Evolutionary conservation across 2,329 filamentous ascomycete species (phyloP), one percentile per base, ranked within the genome.

Genomic region (Exophiala spinifera): DNA sequence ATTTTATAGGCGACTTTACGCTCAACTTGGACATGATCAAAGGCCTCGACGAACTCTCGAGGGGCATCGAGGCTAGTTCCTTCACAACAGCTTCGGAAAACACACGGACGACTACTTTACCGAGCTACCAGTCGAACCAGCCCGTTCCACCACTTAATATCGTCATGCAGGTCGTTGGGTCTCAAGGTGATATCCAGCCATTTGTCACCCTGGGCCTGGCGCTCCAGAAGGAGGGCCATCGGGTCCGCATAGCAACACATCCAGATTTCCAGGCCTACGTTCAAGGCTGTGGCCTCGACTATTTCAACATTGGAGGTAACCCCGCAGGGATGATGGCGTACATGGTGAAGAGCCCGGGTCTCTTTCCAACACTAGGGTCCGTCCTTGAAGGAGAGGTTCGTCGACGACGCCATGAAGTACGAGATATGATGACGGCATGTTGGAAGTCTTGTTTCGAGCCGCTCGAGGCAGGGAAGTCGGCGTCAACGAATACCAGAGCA

Each of bases 321-420:
- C 87, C 87, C 1, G 79, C 83, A 1, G 80, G 87, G 64, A 74
- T 90, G 34, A 90, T 90, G 87, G 88, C 89, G 2, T 94, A 91
- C 64, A 94, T 94, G 89, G 89, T 94, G 42, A 91, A 91, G 70
- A 87, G 94, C 62, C 89, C 89, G 0, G 88, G 89, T 0, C 74
- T 95, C 31, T 89, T 94, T 84, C 90, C 90, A 1, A 86, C 86
- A 1, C 81, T 92, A 53, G 85, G 91, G 43, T 84, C 86, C 1
- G 71, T 95, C 45, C 84, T 83, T 55, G 87, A 80, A 59, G 89
- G 89, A 5, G 89, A 92, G 66, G 82, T 95, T 46, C 84, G 80
- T 40, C 86, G 85, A 69, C 78, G 88, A 21, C 79, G 89, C 19
- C 83, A 80, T 60, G 87, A 86, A n/a, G 89, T 95, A 56, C 82